These are phyloP conservation scores for Aspergillus bertholletiae DNA, from an alignment of 495 filamentous ascomycete species.

Conservation along the genomic window DNA sequence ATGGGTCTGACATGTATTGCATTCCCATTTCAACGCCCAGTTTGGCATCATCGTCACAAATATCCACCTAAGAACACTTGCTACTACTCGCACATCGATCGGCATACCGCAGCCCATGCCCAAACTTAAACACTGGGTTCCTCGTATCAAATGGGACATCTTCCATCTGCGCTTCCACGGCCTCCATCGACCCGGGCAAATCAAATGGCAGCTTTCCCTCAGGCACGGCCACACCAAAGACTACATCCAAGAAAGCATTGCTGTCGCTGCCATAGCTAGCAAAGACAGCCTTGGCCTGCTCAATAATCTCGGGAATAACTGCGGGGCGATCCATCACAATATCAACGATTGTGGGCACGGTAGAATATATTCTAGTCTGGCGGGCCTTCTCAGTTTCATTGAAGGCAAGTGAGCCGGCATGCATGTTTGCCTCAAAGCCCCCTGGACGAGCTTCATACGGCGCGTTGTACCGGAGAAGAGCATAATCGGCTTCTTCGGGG, in stretches of 20 bases:
- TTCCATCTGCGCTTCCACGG: background rate
- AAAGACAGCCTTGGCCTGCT: background rate
- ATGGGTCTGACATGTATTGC: too few species aligned
- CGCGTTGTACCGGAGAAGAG: conserved; percentile 27
- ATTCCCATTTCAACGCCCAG: too few species aligned
- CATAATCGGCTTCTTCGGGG: conserved; percentile 29
- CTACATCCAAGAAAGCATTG: conserved; percentile 3
- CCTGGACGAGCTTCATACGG: conserved; percentile 29
- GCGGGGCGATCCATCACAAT: background rate
- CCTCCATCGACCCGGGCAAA: conserved; percentile 5
- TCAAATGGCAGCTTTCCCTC: conserved; percentile 5
- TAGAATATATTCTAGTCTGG: conserved; percentile 7
- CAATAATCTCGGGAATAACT: background rate
- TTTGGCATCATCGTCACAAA: too few species aligned
- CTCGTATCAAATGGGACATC: conserved; percentile 8
- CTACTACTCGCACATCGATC: background rate
- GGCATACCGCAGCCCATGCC: background rate
- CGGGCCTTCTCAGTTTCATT: conserved; percentile 22
- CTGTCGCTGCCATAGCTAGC: background rate
- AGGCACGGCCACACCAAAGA: background rate
- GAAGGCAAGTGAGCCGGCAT: conserved; percentile 34
- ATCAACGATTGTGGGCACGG: conserved; percentile 1
- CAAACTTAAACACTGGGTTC: background rate
- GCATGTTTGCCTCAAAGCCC: conserved; percentile 26
- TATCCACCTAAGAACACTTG: background rate